Evolutionary conservation across 2,329 filamentous ascomycete species (phyloP).

Genomic region (Fusarium sp.): DNA sequence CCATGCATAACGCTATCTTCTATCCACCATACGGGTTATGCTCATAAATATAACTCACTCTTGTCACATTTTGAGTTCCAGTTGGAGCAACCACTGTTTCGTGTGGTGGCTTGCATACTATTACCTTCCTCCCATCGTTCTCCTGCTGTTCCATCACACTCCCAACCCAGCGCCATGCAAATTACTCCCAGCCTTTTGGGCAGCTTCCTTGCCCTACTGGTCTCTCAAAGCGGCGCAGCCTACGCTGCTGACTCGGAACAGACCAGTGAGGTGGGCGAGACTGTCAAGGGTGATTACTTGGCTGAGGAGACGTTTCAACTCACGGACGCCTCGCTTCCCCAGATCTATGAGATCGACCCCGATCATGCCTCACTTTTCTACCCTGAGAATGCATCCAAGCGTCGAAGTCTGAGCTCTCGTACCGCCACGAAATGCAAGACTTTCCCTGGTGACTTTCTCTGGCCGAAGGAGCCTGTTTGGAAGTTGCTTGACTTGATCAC

Average conservation of each 20-base stretch:
- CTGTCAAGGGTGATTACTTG: slow-evolving; percentile 22
- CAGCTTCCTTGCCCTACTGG: slow-evolving; percentile 7
- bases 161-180: slow-evolving; percentile 10
- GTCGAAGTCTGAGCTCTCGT: background rate
- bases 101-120: background rate
- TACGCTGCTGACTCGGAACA: slow-evolving; percentile 18
- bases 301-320: slow-evolving; percentile 32
- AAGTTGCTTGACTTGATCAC: slow-evolving; percentile 48
- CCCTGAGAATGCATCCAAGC: slow-evolving; percentile 1
- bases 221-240: slow-evolving; percentile 4
- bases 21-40: background rate
- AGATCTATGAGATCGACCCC: slow-evolving; percentile 21
- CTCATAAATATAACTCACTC: background rate
- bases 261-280: slow-evolving; percentile 7
- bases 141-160: background rate
- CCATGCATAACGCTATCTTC: background rate
- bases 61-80: background rate
- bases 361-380: slow-evolving; percentile 12
- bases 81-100: background rate
- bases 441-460: slow-evolving; percentile 46
- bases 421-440: slow-evolving; percentile 43
- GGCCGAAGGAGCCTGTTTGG: slow-evolving; percentile 45
- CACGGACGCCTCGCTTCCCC: slow-evolving; percentile 13
- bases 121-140: background rate
- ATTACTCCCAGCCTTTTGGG: slow-evolving; percentile 7